These are phyloP conservation scores for Trichomonas tenax DNA, from an alignment of 208 protist genomes.

Conservation along the genomic window DNA sequence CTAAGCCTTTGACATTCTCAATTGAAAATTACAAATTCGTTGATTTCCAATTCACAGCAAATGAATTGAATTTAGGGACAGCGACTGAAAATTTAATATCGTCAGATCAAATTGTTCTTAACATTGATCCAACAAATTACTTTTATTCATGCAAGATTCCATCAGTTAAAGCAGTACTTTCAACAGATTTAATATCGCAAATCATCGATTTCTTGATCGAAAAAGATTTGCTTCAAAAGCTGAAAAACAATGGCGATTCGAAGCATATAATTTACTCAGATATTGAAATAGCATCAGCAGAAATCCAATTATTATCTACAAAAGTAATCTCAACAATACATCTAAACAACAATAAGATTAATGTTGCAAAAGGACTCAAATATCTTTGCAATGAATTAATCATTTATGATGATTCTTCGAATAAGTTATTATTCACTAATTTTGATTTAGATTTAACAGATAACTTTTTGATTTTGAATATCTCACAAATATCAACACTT, in stretches of 20 bases:
- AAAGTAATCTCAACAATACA: neutral
- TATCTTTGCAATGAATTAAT: neutral
- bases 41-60: neutral
- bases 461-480: neutral
- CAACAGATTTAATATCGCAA: neutral
- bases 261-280: neutral
- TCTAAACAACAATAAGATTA: neutral
- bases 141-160: neutral
- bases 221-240: neutral
- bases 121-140: neutral
- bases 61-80: neutral
- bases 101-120: neutral
- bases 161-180: neutral
- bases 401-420: neutral
- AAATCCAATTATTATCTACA: neutral
- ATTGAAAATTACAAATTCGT: neutral
- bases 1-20: neutral
- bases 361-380: neutral
- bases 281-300: neutral
- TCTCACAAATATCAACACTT: neutral
- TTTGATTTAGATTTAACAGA: neutral
- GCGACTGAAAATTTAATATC: neutral
- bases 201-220: neutral
- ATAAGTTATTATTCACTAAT: neutral
- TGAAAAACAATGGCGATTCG: neutral